These are phyloP conservation scores for Globisporangium spinosum DNA, from an alignment of 352 stramenopile genomes.

Conservation along the genomic window DNA sequence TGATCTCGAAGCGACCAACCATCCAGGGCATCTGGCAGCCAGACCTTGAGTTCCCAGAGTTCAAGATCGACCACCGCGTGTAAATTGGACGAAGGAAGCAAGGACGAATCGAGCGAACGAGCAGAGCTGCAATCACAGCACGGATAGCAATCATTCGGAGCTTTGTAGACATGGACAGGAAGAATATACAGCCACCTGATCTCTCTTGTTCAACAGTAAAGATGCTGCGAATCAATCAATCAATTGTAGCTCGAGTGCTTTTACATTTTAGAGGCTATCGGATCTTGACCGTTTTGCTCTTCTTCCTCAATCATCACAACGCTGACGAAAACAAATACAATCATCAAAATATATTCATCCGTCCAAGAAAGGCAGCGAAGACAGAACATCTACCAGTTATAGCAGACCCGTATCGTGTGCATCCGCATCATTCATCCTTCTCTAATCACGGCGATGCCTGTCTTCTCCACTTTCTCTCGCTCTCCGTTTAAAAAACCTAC, in stretches of 20 bases:
- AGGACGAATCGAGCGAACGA: slow-evolving; percentile 1
- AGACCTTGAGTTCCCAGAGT: slow-evolving; percentile 81
- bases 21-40: slow-evolving; percentile 88
- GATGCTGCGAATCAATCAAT: neutral
- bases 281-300: too few species aligned
- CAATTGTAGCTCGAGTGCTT: neutral
- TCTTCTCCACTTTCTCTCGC: neutral
- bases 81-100: slow-evolving; percentile 20
- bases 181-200: neutral
- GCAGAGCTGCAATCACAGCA: neutral
- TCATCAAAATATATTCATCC: slow-evolving; percentile 24
- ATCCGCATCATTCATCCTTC: neutral
- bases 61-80: slow-evolving; percentile 69
- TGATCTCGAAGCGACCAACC: slow-evolving; percentile 76
- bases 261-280: neutral
- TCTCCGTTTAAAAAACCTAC: slow-evolving; percentile 9
- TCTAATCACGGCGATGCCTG: slow-evolving; percentile 6
- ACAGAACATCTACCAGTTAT: neutral
- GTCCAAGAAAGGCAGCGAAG: slow-evolving; percentile 5
- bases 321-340: slow-evolving; percentile 11
- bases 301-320: neutral
- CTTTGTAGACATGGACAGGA: neutral
- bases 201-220: neutral
- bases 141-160: neutral
- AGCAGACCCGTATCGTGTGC: neutral